Evolutionary conservation across 2,329 filamentous ascomycete species (phyloP), one percentile per base, ranked within the genome.

Genomic region (Talaromyces verruculosus): DNA sequence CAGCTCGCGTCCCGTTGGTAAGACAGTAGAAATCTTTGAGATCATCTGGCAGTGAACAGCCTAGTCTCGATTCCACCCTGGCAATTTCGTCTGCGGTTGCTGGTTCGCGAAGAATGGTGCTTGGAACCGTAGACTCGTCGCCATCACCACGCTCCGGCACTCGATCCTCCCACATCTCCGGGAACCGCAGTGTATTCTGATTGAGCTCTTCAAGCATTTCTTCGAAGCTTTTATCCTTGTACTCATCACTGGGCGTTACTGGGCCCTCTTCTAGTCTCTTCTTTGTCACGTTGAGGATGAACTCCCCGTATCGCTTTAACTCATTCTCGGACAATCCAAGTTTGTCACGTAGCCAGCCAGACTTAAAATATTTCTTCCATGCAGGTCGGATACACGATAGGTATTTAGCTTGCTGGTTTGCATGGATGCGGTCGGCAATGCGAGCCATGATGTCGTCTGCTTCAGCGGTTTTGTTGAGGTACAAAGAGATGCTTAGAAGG

Each of bases 351-450:
- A 65, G 28, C 58, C 64, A 49, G n/a, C 64, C 64, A 62, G 58
- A 15, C 11, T 13, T 6, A 7, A 62, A 65, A 49, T 65, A 65
- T 55, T 57, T 49, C 17, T 35, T 57, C 64, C 58, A 65, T 15
- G 58, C 64, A 45, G 1, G 35, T 8, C 58, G 58, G 28, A 65
- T 57, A 13, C 8, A 3, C 3, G 28, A 30, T 8, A 65, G 47
- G 28, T 65, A 25, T 19, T 6, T 11, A 13, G 47, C 17, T 47
- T 65, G 64, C 28, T 17, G 2, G 13, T 62, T 65, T 17, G 58
- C 64, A 55, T 65, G 47, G 19, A 65, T 58, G 19, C 64, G 64
- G 28, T 19, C 10, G 17, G 58, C 47, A 62, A 65, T 65, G 64
- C 58, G 59, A 65, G 47, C 8, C 39, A 65, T 65, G 47, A 65